Evolutionary conservation across 495 filamentous ascomycete species (phyloP), one percentile per base, ranked within the genome.

Genomic region (Penicillium paradoxum): DNA sequence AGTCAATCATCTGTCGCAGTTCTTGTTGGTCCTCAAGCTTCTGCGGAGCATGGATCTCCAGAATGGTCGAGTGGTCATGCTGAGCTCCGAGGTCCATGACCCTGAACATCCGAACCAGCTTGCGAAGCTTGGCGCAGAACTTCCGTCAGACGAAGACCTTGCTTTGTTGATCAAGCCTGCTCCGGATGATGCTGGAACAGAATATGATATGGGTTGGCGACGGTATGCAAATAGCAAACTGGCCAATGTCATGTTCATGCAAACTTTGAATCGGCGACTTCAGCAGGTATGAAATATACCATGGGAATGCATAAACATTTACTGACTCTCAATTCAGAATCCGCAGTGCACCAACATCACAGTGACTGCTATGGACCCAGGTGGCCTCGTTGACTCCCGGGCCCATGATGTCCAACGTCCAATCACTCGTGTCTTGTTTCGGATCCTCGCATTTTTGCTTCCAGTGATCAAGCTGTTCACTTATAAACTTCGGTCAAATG

Each of bases 1-100:
- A 29, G 62, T 70, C n/a, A 76, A 72, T 33, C 71, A 76, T 50
- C 63, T 80, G 13, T 67, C 71, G 6, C 73, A 78, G 21, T 72
- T 72, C 19, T 53, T 74, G 6, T 53, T 80, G 8, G 64, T 72
- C 2, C 64, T 79, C 4, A 56, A 72, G 6, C 62, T 80, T 2
- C 56, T 80, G 14, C 61, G 67, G 45, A 72, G 68, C 37, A 72
- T 78, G 62, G 69, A 74, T 49, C 71, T 63, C 43, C 49, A 71
- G 15, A 40, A 66, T 2, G 76, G 74, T 8, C 61, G 75, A 0
- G 67, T 79, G 22, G 63, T 77, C 2, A 58, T 78, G 7, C 37
- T 79, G 19, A 62, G 69, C 5, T 76, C 73, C 48, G 72, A 68
- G 56, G 56, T 70, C 0, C 74, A 79, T 48, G 70, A 74, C 45